Evolutionary conservation across 2,329 filamentous ascomycete genomes (phyloP).

Genomic region (Apiospora kogelbergensis): DNA sequence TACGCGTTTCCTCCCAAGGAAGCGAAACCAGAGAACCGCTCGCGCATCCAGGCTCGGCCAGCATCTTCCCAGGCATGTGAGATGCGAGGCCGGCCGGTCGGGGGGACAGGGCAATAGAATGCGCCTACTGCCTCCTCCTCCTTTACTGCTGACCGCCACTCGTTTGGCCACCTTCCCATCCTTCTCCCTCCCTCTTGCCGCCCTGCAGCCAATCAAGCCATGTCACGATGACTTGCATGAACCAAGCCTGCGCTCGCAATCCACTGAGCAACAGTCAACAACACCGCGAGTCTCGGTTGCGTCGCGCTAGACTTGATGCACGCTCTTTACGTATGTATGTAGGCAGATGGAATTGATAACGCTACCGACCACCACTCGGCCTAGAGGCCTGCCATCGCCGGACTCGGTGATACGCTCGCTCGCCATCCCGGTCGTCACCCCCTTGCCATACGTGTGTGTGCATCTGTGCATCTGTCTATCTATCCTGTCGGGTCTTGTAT

Average conservation of each 20-base stretch:
- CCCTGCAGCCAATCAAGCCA: background rate
- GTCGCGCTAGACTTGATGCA: background rate
- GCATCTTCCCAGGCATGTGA: too few species aligned
- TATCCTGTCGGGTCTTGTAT: background rate
- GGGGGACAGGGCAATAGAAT: background rate
- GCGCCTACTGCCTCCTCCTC: background rate
- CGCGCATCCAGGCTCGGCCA: too few species aligned
- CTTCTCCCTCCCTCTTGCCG: background rate
- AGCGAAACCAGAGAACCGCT: too few species aligned
- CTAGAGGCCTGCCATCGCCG: background rate
- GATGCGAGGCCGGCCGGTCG: too few species aligned
- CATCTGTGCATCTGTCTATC: too few species aligned
- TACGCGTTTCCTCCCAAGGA: too few species aligned
- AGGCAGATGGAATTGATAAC: background rate
- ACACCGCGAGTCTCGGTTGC: background rate
- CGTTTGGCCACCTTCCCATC: background rate
- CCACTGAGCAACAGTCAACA: background rate
- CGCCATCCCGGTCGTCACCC: too few species aligned
- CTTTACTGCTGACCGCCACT: conserved; percentile 2
- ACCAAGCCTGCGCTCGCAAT: background rate
- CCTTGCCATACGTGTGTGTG: too few species aligned
- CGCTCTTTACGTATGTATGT: background rate
- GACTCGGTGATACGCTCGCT: background rate
- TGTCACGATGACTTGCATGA: conserved; percentile 11
- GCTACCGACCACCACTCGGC: background rate